Percentiles rank a stretch among this genome's conserved stretches.
phyloP scores from a whole-genome alignment of 305 asterid species.

The Euphrasia arctica region DNA sequence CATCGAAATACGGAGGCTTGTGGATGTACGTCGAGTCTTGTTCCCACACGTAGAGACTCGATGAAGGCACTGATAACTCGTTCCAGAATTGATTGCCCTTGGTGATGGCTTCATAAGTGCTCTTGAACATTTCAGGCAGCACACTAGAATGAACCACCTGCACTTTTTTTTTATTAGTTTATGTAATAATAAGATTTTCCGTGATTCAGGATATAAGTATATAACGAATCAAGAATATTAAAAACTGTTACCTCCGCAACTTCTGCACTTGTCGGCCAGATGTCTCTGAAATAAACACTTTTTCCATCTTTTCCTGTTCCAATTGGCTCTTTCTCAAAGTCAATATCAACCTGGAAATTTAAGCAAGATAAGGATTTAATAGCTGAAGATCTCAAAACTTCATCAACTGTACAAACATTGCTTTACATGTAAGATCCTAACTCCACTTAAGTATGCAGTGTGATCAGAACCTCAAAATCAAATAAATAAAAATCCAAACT shows the following conservation, averaged over 20 bases:
- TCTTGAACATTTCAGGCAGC: slow-evolving; percentile 90
- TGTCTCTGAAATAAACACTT: slow-evolving; percentile 65
- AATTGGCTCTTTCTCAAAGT: slow-evolving; percentile 82
- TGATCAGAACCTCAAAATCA: slow-evolving; percentile 3
- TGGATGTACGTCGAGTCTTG: slow-evolving; percentile 79
- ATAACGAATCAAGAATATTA: neutral
- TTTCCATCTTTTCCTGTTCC: slow-evolving; percentile 85
- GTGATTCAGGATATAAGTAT: neutral
- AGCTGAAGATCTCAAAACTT: neutral
- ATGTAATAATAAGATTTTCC: neutral
- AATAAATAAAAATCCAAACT: neutral
- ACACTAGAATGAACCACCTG: slow-evolving; percentile 92
- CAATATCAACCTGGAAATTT: slow-evolving; percentile 72
- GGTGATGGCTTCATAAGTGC: slow-evolving; percentile 85
- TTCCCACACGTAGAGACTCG: slow-evolving; percentile 83
- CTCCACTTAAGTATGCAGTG: neutral
- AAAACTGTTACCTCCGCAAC: slow-evolving; percentile 58
- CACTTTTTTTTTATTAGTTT: neutral
- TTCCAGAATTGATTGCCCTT: slow-evolving; percentile 84
- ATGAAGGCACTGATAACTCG: slow-evolving; percentile 60
- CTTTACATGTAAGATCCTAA: neutral
- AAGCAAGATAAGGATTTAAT: slow-evolving; percentile 11
- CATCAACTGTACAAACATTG: neutral
- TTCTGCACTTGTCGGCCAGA: slow-evolving; percentile 90
- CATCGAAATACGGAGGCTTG: slow-evolving; percentile 87